Evolutionary conservation across 2,329 filamentous ascomycete genomes (phyloP), one percentile per base, ranked within the genome.

Genomic region (Fusarium sterilihyphosum): DNA sequence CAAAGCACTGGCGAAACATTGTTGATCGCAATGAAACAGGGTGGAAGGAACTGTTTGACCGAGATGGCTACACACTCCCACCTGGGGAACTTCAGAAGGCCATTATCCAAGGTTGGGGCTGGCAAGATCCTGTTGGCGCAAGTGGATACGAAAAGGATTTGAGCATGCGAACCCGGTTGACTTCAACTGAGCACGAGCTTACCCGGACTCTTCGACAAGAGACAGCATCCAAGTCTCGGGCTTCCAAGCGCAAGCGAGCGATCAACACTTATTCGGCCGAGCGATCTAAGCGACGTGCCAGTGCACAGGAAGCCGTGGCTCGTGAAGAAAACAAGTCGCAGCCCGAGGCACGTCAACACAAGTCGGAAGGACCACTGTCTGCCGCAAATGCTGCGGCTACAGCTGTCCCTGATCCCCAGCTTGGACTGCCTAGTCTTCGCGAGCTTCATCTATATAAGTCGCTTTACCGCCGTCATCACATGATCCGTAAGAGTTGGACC

Each of bases 401-500:
- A 38, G 94, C 94, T 16, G 91, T 98, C 20, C 93, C 94, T 5
- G 93, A 96, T 78, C 95, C 95, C 12, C 89, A 92, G 49, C 86
- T 97, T 46, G 95, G 95, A 18, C 83, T 98, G 9, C 86, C 94
- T 8, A 93, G 91, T 77, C 85, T 99, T 40, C 91, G 93, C 52
- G 93, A 92, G 77, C 89, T 98, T 67, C 96, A 98, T 82, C 90
- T 99, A 4, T 98, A 94, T 89, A 99, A 99, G 82, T 97, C 96
- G 0, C 89, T 99, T 10, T 99, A 98, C 80, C 94, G 96, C 72
- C 92, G 96, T 16, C 95, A 98, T 80, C 90, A 96, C 82, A 92
- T 96, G 83, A 97, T 99, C 73, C 92, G 94, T 53, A 92, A 93
- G 80, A 95, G 92, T 80, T 99, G 96, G 96, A 98, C 97, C 83